phyloP scores from a whole-genome alignment of 345 rosid genomes.

The Rhodomyrtus tomentosa region DNA sequence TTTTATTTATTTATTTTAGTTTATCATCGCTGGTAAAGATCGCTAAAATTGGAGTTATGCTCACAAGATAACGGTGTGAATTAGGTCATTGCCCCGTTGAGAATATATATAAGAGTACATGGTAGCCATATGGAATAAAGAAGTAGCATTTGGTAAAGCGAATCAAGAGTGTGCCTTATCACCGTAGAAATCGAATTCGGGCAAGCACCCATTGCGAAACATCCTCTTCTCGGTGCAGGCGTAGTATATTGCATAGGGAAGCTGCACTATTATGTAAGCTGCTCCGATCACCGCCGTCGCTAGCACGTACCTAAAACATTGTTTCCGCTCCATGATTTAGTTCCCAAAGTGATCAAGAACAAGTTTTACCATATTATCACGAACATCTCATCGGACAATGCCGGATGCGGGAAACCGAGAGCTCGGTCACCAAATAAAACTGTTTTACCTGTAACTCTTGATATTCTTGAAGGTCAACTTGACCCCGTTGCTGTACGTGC shows the following conservation, averaged over 20 bases:
- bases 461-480: constrained; percentile 20
- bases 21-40: no score
- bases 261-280: constrained; percentile 11
- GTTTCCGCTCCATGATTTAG: neutral
- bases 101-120: neutral
- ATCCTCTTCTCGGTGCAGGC: constrained; percentile 10
- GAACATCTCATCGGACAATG: neutral
- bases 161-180: constrained; percentile 10
- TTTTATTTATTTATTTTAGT: no score
- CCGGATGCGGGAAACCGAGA: neutral
- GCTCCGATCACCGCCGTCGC: constrained; percentile 4
- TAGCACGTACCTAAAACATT: constrained; percentile 9
- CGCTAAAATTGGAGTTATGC: neutral
- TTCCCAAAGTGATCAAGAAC: neutral
- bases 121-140: neutral
- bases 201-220: neutral
- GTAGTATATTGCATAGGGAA: constrained; percentile 14
- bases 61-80: neutral
- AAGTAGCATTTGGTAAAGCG: neutral
- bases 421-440: neutral
- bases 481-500: neutral
- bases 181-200: constrained; percentile 19
- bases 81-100: neutral
- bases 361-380: neutral
- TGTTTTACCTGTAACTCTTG: constrained; percentile 8